Percentiles rank a stretch among this genome's conserved stretches.
Conservation (phyloP, 2,329 filamentous ascomycete genomes). For the Penicillium sp. region DNA sequence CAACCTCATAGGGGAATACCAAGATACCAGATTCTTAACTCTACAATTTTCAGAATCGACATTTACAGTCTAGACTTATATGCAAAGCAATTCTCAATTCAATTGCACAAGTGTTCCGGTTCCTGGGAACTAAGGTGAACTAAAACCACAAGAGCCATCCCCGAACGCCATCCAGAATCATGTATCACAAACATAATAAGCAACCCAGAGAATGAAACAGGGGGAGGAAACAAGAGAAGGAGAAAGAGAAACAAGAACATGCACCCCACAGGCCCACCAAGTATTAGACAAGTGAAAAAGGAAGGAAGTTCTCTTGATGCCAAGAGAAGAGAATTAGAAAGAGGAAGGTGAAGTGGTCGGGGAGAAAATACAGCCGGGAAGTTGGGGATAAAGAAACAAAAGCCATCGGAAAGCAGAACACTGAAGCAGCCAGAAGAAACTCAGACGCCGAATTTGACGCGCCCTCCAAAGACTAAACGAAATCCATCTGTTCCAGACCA, state of each 20-base stretch:
- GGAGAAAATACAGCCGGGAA: conserved; percentile 19
- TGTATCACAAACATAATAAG: conserved; percentile 26
- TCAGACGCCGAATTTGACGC: conserved; percentile 37
- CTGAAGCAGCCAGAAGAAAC: conserved; percentile 29
- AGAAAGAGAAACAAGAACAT: conserved; percentile 19
- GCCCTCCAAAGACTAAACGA: conserved; percentile 32
- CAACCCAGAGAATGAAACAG: conserved; percentile 14
- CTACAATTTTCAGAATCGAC: too few species aligned
- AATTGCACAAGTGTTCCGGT: conserved; percentile 20
- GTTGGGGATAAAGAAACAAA: conserved; percentile 17
- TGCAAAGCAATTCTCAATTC: conserved; percentile 18
- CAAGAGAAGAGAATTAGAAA: conserved; percentile 17
- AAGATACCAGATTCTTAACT: too few species aligned
- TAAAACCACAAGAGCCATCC: conserved; percentile 24
- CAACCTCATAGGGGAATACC: too few species aligned
- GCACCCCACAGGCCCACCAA: conserved; percentile 26
- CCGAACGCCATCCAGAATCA: conserved; percentile 28
- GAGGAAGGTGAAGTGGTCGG: not conserved
- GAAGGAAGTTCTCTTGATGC: conserved; percentile 14
- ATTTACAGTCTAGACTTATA: too few species aligned
- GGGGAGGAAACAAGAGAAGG: not conserved
- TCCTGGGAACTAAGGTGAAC: conserved; percentile 25
- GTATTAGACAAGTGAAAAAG: conserved; percentile 32
- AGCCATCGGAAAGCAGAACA: conserved; percentile 27
- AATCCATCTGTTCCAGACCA: conserved; percentile 33